Evolutionary conservation across 192 early-diverging fungal species (phyloP).

Genomic region (Entomortierella parvispora): DNA sequence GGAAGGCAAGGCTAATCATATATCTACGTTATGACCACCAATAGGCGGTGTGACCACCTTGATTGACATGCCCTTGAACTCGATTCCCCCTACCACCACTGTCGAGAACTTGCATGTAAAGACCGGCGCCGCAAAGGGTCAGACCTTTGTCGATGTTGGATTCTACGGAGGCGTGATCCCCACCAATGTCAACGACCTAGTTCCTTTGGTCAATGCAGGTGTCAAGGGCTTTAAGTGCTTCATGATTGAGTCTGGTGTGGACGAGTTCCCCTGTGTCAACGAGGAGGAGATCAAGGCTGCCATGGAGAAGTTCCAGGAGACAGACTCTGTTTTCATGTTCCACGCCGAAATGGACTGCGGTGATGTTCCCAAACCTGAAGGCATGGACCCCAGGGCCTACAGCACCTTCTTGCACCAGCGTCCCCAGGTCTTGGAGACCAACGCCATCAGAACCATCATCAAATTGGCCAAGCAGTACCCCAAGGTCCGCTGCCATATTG

Average conservation of each 20-base stretch:
- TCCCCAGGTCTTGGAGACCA: constrained; percentile 75
- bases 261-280: constrained; percentile 85
- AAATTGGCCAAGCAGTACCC: constrained; percentile 75
- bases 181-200: constrained; percentile 73
- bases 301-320: constrained; percentile 70
- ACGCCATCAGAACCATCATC: constrained; percentile 79
- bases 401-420: constrained; percentile 75
- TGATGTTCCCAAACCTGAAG: constrained; percentile 56
- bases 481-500: constrained; percentile 80
- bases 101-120: constrained; percentile 72
- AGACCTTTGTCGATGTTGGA: constrained; percentile 82
- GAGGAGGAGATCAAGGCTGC: constrained; percentile 73
- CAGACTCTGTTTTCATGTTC: constrained; percentile 74
- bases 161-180: constrained; percentile 86
- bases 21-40: too few relatives aligned
- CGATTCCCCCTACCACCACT: constrained; percentile 86
- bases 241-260: constrained; percentile 85
- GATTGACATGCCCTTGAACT: constrained; percentile 89
- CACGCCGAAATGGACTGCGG: constrained; percentile 78
- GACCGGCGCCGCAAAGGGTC: constrained; percentile 70
- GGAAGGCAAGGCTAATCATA: too few relatives aligned
- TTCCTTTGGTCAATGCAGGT: constrained; percentile 70
- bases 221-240: constrained; percentile 88
- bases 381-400: constrained; percentile 62
- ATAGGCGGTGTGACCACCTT: constrained; percentile 80